Conservation (phyloP, 2,329 filamentous ascomycete species). For the Xylaria sp. region DNA sequence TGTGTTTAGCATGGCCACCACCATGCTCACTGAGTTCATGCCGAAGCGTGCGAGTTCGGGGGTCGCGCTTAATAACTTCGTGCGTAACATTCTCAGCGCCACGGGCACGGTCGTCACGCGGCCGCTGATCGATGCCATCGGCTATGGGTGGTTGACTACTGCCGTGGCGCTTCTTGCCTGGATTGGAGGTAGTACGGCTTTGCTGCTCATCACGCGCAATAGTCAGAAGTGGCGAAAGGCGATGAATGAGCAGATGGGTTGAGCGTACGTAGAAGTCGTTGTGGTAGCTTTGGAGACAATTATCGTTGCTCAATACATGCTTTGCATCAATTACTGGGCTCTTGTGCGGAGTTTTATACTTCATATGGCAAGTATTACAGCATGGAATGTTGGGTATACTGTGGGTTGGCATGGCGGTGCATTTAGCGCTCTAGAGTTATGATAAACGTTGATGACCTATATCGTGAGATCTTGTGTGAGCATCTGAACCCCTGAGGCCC, state of each 20-base stretch:
- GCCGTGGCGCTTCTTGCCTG: conserved; percentile 64
- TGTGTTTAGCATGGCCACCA: conserved; percentile 77
- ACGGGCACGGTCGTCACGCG: conserved; percentile 75
- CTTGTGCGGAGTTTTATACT: neutral
- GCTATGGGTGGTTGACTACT: conserved; percentile 82
- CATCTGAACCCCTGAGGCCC: neutral
- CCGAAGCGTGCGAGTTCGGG: conserved; percentile 75
- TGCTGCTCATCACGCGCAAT: conserved; percentile 70
- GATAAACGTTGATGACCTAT: neutral
- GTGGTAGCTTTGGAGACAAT: neutral
- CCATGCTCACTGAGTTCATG: conserved; percentile 89
- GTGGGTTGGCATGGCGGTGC: neutral
- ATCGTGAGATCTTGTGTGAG: neutral
- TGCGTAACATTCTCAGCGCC: conserved; percentile 81
- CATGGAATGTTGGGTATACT: neutral
- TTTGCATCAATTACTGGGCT: no score
- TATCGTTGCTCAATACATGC: no score
- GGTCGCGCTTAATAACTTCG: conserved; percentile 84
- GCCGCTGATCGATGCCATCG: conserved; percentile 76
- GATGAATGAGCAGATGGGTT: conserved; percentile 63
- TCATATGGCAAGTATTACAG: neutral
- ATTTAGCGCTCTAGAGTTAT: neutral
- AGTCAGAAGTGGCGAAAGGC: conserved; percentile 70
- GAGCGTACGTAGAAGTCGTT: neutral
- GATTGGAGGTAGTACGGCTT: conserved; percentile 65